Percentiles rank a stretch among this genome's conserved stretches.
Conservation (phyloP, 2,329 filamentous ascomycete species). For the Diplodia intermedia region DNA sequence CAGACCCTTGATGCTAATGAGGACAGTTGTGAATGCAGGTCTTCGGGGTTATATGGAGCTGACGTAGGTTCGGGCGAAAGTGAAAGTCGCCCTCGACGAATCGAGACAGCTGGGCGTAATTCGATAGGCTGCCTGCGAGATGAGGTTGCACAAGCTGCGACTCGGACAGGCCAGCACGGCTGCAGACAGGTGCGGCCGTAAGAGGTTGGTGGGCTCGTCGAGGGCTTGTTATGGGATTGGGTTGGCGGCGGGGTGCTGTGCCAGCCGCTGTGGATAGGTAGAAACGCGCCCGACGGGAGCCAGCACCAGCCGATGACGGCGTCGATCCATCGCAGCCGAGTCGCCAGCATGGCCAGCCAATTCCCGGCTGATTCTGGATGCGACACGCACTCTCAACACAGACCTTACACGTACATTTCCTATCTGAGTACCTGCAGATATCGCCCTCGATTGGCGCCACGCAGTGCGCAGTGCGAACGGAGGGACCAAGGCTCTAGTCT, state of each 20-base stretch:
- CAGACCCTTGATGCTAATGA: slow-evolving; percentile 4
- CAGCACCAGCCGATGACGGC: slow-evolving; percentile 1
- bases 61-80: not conserved
- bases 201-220: not conserved
- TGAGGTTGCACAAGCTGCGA: slow-evolving; percentile 7
- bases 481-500: slow-evolving; percentile 8
- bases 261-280: not conserved
- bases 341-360: not conserved
- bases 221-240: slow-evolving; percentile 3
- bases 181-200: not conserved
- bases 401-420: slow-evolving; percentile 10
- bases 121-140: not conserved
- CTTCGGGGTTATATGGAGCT: slow-evolving; percentile 2
- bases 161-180: slow-evolving; percentile 5
- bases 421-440: slow-evolving; percentile 20
- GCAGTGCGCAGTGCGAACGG: slow-evolving; percentile 17
- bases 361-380: not conserved
- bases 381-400: slow-evolving; percentile 9
- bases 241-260: not conserved
- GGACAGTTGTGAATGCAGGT: not conserved
- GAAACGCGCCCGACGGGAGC: slow-evolving; percentile 10
- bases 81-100: not conserved
- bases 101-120: not conserved
- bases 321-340: not conserved
- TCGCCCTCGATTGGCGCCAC: slow-evolving; percentile 21